Evolutionary conservation across 1,284 basidiomycete genomes (phyloP).

Genomic region (Puccinia horiana): DNA sequence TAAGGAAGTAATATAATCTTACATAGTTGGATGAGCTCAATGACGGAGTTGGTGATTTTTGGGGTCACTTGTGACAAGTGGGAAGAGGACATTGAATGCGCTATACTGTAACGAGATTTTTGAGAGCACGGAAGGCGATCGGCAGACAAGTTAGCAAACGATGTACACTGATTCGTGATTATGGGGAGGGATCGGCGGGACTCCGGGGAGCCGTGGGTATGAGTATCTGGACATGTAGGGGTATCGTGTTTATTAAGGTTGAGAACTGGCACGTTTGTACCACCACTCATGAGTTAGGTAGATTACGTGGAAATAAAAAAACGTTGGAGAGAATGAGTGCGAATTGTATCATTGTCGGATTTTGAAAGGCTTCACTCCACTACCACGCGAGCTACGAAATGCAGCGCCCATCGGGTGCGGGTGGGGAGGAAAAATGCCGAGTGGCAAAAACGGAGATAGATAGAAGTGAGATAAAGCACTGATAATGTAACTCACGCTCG

Average conservation of each 20-base stretch:
- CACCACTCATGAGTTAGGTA: not conserved
- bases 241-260: not conserved
- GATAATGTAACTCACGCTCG: slow-evolving; percentile 42
- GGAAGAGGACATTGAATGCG: slow-evolving; percentile 33
- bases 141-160: not conserved
- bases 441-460: slow-evolving; percentile 23
- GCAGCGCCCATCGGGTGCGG: not conserved
- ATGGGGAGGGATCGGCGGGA: not conserved
- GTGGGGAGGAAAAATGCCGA: not conserved
- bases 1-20: not conserved
- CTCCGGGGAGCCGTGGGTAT: not conserved
- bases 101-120: slow-evolving; percentile 27
- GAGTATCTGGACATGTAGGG: not conserved
- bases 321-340: not conserved
- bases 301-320: not conserved
- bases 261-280: not conserved
- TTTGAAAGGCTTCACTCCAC: slow-evolving; percentile 24
- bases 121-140: not conserved
- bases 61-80: slow-evolving; percentile 43
- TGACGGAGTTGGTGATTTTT: slow-evolving; percentile 43
- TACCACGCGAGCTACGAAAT: not conserved
- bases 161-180: slow-evolving; percentile 6
- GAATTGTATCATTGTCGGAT: slow-evolving; percentile 6
- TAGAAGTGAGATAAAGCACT: not conserved
- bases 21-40: slow-evolving; percentile 46